Evolutionary conservation across 441 rosid species (phyloP), one percentile per base, ranked within the genome.

Genomic region (Eutrema salsugineum): DNA sequence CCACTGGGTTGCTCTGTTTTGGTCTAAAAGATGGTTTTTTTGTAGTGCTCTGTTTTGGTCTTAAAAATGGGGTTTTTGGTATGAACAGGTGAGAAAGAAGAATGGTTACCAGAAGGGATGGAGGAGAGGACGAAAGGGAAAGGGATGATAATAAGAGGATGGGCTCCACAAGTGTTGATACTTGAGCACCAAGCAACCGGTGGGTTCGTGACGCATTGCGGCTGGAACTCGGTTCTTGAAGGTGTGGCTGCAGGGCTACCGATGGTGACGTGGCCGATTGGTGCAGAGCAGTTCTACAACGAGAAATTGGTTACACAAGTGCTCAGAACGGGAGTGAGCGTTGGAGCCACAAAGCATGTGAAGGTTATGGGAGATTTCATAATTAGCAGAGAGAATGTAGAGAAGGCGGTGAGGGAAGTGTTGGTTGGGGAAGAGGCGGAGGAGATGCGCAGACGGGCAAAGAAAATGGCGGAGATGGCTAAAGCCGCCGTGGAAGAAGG

Each of bases 221-320:
- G 80, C 11, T 83, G 85, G 82, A 85, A 75, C 81, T 83, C 88
- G 43, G 68, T 63, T 3, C 59, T 87, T 4, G 93, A 87, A 76
- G 88, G 82, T 0, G 46, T 85, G 1, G 35, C 79, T 0, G 62
- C 80, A 2, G 87, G 86, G 0, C 36, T 71, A 11, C 83, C 79
- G 3, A 70, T 85, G 83, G 82, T 69, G 32, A 85, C 84, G 0
- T 81, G 83, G 83, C 84, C 87, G 0, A 9, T 79, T 14, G 54
- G 1, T 1, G 82, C 68, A 1, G 85, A 85, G 48, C 81, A 80
- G 20, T 85, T 79, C 50, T 66, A 60, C 49, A 83, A 72, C 27
- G 83, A 85, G 72, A 81, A 83, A 19, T 12, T 77, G 39, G 75
- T 83, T 2, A 80, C 75, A 0, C 50, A 72, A 17, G 80, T 73